Evolutionary conservation across 2,329 filamentous ascomycete species (phyloP).

Genomic region (Domatiomyces catenatus): DNA sequence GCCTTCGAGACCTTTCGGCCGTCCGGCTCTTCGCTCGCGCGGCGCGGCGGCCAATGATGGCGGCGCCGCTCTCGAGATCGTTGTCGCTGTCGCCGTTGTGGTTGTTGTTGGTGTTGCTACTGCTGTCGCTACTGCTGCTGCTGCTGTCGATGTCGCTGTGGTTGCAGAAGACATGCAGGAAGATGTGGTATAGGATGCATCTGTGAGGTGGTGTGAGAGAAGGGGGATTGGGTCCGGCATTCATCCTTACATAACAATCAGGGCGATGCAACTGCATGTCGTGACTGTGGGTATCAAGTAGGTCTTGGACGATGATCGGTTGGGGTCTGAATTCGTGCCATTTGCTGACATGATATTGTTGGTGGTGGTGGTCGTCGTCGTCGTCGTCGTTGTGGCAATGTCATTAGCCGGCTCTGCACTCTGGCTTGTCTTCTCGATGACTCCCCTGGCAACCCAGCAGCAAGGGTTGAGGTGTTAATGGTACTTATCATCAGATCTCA

Average conservation of each 20-base stretch:
- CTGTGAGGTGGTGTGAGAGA: too few species aligned
- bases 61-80: neutral
- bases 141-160: neutral
- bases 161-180: neutral
- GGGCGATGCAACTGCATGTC: neutral
- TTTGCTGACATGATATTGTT: neutral
- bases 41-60: neutral
- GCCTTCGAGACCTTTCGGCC: neutral
- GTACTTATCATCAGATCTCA: neutral
- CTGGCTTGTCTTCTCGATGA: neutral
- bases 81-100: neutral
- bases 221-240: neutral
- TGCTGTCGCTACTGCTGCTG: neutral
- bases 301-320: neutral
- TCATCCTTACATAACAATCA: neutral
- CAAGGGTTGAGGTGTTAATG: neutral
- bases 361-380: too few species aligned
- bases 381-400: neutral
- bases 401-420: neutral
- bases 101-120: neutral
- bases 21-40: neutral
- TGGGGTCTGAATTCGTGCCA: neutral
- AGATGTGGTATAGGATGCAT: neutral
- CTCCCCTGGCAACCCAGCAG: neutral
- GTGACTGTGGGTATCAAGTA: neutral